phyloP scores from a whole-genome alignment of 2,329 filamentous ascomycete genomes.

The Didymella arachidicola region DNA sequence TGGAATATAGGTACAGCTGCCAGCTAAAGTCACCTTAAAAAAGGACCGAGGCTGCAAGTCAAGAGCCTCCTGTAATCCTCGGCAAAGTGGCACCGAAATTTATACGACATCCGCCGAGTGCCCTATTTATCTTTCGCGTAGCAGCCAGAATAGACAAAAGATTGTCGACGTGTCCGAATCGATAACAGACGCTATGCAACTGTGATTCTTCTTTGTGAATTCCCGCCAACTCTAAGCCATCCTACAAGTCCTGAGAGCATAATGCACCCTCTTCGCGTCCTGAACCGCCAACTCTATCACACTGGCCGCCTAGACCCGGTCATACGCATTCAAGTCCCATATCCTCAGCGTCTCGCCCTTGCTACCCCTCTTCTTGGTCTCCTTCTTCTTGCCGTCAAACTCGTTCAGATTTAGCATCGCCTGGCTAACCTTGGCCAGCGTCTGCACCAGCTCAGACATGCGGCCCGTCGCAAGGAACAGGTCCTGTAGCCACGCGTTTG shows the following conservation, averaged over 20 bases:
- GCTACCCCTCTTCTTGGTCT: slow-evolving; percentile 52
- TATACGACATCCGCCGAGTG: no score
- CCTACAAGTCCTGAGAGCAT: background rate
- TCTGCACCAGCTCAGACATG: slow-evolving; percentile 58
- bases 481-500: slow-evolving; percentile 46
- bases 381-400: slow-evolving; percentile 46
- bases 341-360: slow-evolving; percentile 54
- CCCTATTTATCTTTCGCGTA: no score
- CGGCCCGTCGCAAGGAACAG: slow-evolving; percentile 51
- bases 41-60: no score
- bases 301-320: slow-evolving; percentile 18
- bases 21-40: no score
- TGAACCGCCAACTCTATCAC: background rate
- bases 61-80: no score
- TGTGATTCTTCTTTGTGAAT: no score
- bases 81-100: no score
- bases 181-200: background rate
- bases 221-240: background rate
- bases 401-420: slow-evolving; percentile 65
- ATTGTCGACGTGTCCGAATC: background rate
- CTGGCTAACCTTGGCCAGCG: slow-evolving; percentile 79
- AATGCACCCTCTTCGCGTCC: background rate
- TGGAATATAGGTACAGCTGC: no score
- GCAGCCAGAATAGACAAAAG: no score
- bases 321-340: slow-evolving; percentile 51